Percentiles rank a stretch among this genome's conserved stretches.
These are phyloP conservation scores for bread wheat (Triticum aestivum) DNA, from an alignment of 176 grass and related monocot species.

Conservation along the genomic window IWGSC_CS_RefSeq_v2.1 NC_057799.1:550142412-550142911, in stretches of 20 bases:
- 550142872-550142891: too few relatives aligned
- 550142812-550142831: background rate
- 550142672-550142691: constrained; percentile 25
- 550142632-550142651: constrained; percentile 10
- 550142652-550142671: constrained; percentile 25
- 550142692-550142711: constrained; percentile 33
- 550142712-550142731: too few relatives aligned
- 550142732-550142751: too few relatives aligned
- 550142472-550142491: background rate
- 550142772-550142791: background rate
- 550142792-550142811: background rate
- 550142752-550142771: constrained; percentile 16
- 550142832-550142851: background rate
- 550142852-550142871: background rate
- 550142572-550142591: constrained; percentile 22
- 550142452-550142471: background rate
- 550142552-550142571: background rate
- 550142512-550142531: background rate
- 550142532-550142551: background rate
- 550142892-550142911: background rate
- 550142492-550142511: background rate
- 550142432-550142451: constrained; percentile 29
- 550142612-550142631: background rate
- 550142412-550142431: background rate
- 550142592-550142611: constrained; percentile 13